These are phyloP conservation scores for Jackrogersella multiformis DNA, from an alignment of 495 filamentous ascomycete species.

Conservation along the genomic window DNA sequence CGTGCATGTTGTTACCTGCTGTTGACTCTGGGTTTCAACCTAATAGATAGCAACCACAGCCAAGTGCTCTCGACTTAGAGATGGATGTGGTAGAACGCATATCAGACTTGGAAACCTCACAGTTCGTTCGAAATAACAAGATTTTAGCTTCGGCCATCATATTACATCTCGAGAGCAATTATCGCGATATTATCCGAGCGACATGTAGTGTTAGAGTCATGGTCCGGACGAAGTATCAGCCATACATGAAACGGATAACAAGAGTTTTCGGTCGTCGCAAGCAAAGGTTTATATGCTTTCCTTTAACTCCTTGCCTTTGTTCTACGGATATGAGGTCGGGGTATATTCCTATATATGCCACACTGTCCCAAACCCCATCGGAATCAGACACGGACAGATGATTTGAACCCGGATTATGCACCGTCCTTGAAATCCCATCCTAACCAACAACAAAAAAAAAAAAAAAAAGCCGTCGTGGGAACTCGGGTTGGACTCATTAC, in stretches of 20 bases:
- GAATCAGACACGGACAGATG: slow-evolving; percentile 20
- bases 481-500: slow-evolving; percentile 8
- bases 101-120: background rate
- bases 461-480: slow-evolving; percentile 7
- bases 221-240: slow-evolving; percentile 7
- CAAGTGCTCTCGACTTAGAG: background rate
- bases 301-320: slow-evolving; percentile 34
- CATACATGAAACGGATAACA: background rate
- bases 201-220: slow-evolving; percentile 1
- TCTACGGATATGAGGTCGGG: slow-evolving; percentile 30
- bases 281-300: slow-evolving; percentile 15
- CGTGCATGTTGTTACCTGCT: background rate
- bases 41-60: background rate
- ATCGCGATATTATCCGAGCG: background rate
- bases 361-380: slow-evolving; percentile 14
- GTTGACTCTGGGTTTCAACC: background rate
- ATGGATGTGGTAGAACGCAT: slow-evolving; percentile 1
- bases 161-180: slow-evolving; percentile 6
- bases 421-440: slow-evolving; percentile 5
- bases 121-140: background rate
- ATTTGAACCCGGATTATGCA: slow-evolving; percentile 34
- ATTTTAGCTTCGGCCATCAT: background rate
- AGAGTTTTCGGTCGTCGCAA: slow-evolving; percentile 3
- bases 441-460: too few relatives aligned
- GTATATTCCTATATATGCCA: slow-evolving; percentile 41